Evolutionary conservation across 192 early-diverging fungal species (phyloP).

Genomic region (Phycomyces nitens): DNA sequence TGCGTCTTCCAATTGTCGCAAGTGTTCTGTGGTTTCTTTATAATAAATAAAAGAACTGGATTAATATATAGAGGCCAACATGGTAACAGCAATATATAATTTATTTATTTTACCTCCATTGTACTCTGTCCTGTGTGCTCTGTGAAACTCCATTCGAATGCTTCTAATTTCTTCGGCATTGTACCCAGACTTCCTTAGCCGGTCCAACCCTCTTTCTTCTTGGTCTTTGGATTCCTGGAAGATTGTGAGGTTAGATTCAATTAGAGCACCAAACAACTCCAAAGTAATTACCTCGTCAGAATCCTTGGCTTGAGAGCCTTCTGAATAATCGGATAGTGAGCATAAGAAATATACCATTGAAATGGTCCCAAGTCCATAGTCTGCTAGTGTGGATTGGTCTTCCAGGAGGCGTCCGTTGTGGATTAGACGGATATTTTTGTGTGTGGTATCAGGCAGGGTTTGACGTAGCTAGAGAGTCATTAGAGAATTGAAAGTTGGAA

Average conservation of each 20-base stretch:
- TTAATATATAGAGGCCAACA: too few species aligned
- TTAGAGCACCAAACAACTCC: too few species aligned
- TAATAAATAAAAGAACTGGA: not conserved
- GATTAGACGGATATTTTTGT: constrained; percentile 51
- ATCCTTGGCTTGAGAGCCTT: not conserved
- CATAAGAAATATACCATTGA: constrained; percentile 48
- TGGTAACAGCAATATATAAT: too few species aligned
- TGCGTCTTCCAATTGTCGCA: constrained; percentile 42
- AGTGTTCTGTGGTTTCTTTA: constrained; percentile 28
- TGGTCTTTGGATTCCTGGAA: not conserved
- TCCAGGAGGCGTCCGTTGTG: constrained; percentile 46
- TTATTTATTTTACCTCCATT: constrained; percentile 17
- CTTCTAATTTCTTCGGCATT: constrained; percentile 52
- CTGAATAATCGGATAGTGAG: constrained; percentile 41
- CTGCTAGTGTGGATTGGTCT: constrained; percentile 32
- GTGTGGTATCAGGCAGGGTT: too few species aligned
- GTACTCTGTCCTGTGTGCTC: constrained; percentile 35
- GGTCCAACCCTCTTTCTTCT: constrained; percentile 42
- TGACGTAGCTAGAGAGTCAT: too few species aligned
- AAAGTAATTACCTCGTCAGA: not conserved
- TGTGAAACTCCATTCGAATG: constrained; percentile 52
- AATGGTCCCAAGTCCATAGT: constrained; percentile 25
- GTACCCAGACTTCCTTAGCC: constrained; percentile 52
- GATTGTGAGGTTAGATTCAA: too few species aligned
- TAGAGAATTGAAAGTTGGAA: too few species aligned